Evolutionary conservation across 1,284 basidiomycete species (phyloP).

Genomic region (Pseudozyma hubeiensis): DNA sequence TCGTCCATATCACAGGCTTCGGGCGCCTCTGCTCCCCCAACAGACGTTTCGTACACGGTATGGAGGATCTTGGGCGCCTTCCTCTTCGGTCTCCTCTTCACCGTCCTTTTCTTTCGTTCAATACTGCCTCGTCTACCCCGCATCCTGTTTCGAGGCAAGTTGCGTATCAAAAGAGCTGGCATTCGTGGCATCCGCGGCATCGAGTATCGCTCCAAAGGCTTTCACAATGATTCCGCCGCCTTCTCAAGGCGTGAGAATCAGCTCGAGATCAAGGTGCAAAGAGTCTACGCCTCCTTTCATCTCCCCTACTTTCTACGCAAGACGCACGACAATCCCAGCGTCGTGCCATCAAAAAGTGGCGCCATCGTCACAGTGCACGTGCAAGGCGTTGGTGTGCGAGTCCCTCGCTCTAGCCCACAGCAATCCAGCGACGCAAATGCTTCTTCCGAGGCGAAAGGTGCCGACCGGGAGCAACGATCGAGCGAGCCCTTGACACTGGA

Average conservation of each 20-base stretch:
- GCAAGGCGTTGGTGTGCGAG: slow-evolving; percentile 53
- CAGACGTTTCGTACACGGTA: neutral
- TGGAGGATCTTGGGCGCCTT: slow-evolving; percentile 27
- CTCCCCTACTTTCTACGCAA: slow-evolving; percentile 37
- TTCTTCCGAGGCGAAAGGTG: neutral
- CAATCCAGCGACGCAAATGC: neutral
- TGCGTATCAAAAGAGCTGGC: slow-evolving; percentile 52
- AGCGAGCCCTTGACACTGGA: slow-evolving; percentile 15
- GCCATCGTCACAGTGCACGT: slow-evolving; percentile 55
- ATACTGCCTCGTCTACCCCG: slow-evolving; percentile 56
- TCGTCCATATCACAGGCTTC: neutral
- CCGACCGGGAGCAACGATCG: neutral
- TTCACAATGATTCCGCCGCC: slow-evolving; percentile 37
- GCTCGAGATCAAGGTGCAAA: slow-evolving; percentile 48
- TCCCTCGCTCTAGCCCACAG: slow-evolving; percentile 31
- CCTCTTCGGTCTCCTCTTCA: slow-evolving; percentile 29
- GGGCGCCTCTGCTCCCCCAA: slow-evolving; percentile 1
- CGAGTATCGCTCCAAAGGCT: slow-evolving; percentile 59
- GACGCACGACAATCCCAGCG: slow-evolving; percentile 7
- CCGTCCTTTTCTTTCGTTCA: slow-evolving; percentile 57
- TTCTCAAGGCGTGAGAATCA: slow-evolving; percentile 33
- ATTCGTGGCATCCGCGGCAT: slow-evolving; percentile 58
- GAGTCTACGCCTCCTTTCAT: slow-evolving; percentile 48
- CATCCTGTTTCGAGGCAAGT: slow-evolving; percentile 53
- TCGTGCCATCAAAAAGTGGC: slow-evolving; percentile 21